Percentiles rank a stretch among this genome's conserved stretches.
Conservation (phyloP, 495 filamentous ascomycete genomes). For the Hyaloscypha hepaticicola region DNA sequence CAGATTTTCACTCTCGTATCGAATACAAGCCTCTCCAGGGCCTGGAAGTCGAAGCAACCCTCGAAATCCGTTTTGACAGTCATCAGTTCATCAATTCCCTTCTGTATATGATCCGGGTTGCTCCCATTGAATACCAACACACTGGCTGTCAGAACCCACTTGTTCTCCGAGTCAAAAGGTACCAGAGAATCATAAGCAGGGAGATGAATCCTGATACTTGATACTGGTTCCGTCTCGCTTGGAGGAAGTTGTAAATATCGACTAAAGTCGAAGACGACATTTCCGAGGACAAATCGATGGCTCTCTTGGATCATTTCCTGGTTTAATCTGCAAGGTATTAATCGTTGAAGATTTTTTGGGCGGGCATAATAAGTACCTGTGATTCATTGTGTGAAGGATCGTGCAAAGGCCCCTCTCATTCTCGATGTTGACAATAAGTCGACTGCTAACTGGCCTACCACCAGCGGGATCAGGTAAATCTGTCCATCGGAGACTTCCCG, state of each 20-base stretch:
- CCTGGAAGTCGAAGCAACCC: slow-evolving; percentile 25
- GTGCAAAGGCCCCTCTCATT: slow-evolving; percentile 23
- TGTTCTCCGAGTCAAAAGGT: slow-evolving; percentile 27
- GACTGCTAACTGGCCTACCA: slow-evolving; percentile 24
- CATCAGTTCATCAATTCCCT: slow-evolving; percentile 26
- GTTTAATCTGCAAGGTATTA: slow-evolving; percentile 14
- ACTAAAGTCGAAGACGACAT: slow-evolving; percentile 25
- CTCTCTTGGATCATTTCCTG: slow-evolving; percentile 25
- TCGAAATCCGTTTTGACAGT: slow-evolving; percentile 26
- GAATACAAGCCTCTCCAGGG: slow-evolving; percentile 25
- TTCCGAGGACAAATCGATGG: slow-evolving; percentile 25
- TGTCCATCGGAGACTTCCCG: slow-evolving; percentile 26
- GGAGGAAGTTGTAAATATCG: slow-evolving; percentile 16
- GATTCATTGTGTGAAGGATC: slow-evolving; percentile 13
- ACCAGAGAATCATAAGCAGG: slow-evolving; percentile 18
- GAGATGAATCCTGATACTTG: slow-evolving; percentile 12
- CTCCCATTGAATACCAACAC: slow-evolving; percentile 17
- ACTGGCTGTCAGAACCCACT: slow-evolving; percentile 30
- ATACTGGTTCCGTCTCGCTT: background rate
- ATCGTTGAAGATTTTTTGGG: background rate
- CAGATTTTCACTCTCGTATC: slow-evolving; percentile 30
- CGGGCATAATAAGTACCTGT: slow-evolving; percentile 10
- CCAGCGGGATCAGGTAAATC: slow-evolving; percentile 27
- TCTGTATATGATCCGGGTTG: slow-evolving; percentile 21
- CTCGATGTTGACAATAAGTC: slow-evolving; percentile 22